Base-by-base conservation (phyloP, 768 basidiomycete species). In the Suillus tomentosus region DNA sequence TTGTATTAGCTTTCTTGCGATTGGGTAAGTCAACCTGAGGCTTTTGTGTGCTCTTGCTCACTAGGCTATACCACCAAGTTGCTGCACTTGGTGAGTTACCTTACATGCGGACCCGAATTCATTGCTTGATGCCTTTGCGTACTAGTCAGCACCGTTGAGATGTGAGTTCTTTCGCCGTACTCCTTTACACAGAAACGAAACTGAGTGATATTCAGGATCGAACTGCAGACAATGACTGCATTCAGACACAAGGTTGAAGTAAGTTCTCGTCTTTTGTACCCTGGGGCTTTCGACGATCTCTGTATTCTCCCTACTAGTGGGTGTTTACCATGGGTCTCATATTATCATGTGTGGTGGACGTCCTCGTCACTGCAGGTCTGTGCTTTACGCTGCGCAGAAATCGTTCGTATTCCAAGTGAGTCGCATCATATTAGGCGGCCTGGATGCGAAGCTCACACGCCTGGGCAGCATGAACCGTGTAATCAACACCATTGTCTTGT, bases 281-380 rank as follows among this genome's bases (percentile, higher is more conserved):
- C 50, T 66, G 19, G 70, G 66, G 27, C 24, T 70, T 27, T 24
- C 24, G 70, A 27, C 27, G 61, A 67, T 66, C 56, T 22, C 42
- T 31, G 55, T 24, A 40, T 40, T 27, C 22, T 56, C 54, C 31
- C 34, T 15, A 63, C 42, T 34, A 85, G 83, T 82, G 81, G 79
- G 71, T 82, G 11, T 85, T 86, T 62, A 85, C 85, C 2, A 72
- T 77, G 0, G 85, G 85, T 9, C 75, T 87, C 5, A 73, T 81
- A 0, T 72, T 85, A 13, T 85, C 84, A 3, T 81, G 81, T 7
- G 69, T 77, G 5, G 72, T 85, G 19, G 85, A 87, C 65, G 69
- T 86, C 39, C 70, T 86, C n/a, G 80, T 87, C 54, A 82, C 83
- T 4, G 75, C 68, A 2, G 76, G 76, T 50, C 72, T 87, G 48